These are phyloP conservation scores for Ichthyophthirius multifiliis DNA, from an alignment of 169 alveolate species.

Conservation along the genomic window DNA sequence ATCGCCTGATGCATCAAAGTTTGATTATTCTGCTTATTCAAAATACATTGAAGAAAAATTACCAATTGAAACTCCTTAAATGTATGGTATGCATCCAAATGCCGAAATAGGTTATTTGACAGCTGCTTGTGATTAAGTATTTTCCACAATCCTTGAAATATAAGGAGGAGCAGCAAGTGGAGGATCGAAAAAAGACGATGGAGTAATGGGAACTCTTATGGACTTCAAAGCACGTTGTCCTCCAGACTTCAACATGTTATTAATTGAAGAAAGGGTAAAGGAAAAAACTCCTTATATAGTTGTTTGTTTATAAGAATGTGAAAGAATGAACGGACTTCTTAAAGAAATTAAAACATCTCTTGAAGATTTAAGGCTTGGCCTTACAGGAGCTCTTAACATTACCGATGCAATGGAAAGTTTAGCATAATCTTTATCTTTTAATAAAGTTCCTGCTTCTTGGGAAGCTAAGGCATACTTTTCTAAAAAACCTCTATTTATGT, in stretches of 20 bases:
- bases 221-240: conserved; percentile 26
- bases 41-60: conserved; percentile 93
- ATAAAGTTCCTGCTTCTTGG: conserved; percentile 88
- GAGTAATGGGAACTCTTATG: conserved; percentile 11
- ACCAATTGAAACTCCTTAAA: conserved; percentile 90
- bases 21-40: conserved; percentile 88
- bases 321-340: conserved; percentile 91
- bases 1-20: conserved; percentile 94
- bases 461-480: conserved; percentile 89
- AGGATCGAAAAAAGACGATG: conserved; percentile 46
- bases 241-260: conserved; percentile 54
- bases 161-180: conserved; percentile 67
- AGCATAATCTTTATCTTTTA: conserved; percentile 66
- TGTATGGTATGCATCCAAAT: conserved; percentile 95
- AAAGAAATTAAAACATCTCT: conserved; percentile 85
- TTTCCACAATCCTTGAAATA: conserved; percentile 82
- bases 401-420: conserved; percentile 94
- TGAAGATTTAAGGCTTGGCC: conserved; percentile 89
- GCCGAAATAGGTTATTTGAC: conserved; percentile 96
- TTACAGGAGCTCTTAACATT: conserved; percentile 75
- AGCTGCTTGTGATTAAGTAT: conserved; percentile 85
- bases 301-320: conserved; percentile 94
- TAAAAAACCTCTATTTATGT: conserved; percentile 87
- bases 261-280: conserved; percentile 65
- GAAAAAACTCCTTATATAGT: conserved; percentile 88